A percentile compares a stretch with the other conserved stretches of the same genome.
Conservation (phyloP, 352 stramenopile species). For the Phytophthora fragariae region DNA sequence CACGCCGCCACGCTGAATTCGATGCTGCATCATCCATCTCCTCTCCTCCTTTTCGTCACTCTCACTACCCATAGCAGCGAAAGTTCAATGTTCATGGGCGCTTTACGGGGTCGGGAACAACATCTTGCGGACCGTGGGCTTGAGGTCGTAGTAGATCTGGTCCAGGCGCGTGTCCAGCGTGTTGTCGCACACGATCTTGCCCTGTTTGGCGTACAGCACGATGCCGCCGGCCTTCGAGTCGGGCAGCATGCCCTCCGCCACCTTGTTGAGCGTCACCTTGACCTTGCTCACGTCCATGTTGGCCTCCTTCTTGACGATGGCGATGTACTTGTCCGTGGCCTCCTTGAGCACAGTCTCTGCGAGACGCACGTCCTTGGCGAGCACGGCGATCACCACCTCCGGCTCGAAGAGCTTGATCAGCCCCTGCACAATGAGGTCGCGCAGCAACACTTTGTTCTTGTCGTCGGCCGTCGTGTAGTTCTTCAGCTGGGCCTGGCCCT, state of each 20-base stretch:
- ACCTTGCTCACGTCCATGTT: slow-evolving; percentile 92
- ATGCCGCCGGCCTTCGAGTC: slow-evolving; percentile 85
- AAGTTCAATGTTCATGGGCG: neutral
- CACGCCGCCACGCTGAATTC: no score
- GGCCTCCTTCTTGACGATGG: slow-evolving; percentile 90
- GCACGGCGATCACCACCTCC: slow-evolving; percentile 93
- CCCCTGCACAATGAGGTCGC: slow-evolving; percentile 97
- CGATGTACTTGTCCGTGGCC: slow-evolving; percentile 86
- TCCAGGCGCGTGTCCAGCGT: slow-evolving; percentile 93
- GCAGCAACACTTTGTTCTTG: slow-evolving; percentile 95
- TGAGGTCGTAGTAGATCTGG: slow-evolving; percentile 87
- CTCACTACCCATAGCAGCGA: neutral
- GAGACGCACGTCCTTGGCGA: slow-evolving; percentile 90
- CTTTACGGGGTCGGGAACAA: slow-evolving; percentile 72
- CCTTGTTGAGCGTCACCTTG: slow-evolving; percentile 92
- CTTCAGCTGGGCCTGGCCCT: slow-evolving; percentile 62
- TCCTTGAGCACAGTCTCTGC: slow-evolving; percentile 90
- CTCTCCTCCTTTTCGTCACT: neutral
- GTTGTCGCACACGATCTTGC: slow-evolving; percentile 99
- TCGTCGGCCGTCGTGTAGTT: slow-evolving; percentile 66
- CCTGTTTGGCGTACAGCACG: slow-evolving; percentile 89
- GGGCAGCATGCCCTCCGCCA: slow-evolving; percentile 83
- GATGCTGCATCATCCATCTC: slow-evolving; percentile 7
- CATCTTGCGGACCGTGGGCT: slow-evolving; percentile 81
- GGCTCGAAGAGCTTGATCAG: slow-evolving; percentile 99